These are phyloP conservation scores for Tanacetum coccineum DNA, from an alignment of 129 eudicot species.

Conservation along the genomic window DNA sequence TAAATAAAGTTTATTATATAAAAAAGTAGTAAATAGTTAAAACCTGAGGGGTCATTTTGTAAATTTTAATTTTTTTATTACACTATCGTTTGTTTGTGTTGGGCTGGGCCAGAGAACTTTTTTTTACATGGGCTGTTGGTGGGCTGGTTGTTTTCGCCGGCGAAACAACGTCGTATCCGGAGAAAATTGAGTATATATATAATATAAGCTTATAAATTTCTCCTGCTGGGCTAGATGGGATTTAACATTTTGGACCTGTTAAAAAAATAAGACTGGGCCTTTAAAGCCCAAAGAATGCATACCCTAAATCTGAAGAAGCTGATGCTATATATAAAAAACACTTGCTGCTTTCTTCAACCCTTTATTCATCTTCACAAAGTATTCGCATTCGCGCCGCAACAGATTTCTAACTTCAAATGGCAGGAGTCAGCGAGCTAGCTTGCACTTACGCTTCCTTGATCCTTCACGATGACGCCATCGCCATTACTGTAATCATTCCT, in stretches of 20 bases:
- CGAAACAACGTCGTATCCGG: too few relatives aligned
- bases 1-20: too few relatives aligned
- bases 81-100: too few relatives aligned
- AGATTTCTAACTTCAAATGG: conserved; percentile 40
- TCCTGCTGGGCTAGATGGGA: not conserved
- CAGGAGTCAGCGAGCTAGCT: conserved; percentile 62
- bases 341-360: not conserved
- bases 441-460: conserved; percentile 62
- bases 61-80: too few relatives aligned
- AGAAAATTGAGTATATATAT: too few relatives aligned
- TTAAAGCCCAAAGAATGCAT: conserved; percentile 9
- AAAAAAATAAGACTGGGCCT: not conserved
- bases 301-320: conserved; percentile 33
- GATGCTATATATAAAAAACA: conserved; percentile 13
- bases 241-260: not conserved
- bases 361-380: conserved; percentile 4
- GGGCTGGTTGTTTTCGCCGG: too few relatives aligned
- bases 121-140: too few relatives aligned
- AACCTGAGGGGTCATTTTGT: too few relatives aligned
- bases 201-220: too few relatives aligned
- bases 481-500: conserved; percentile 58
- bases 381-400: conserved; percentile 23
- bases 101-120: too few relatives aligned
- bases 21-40: too few relatives aligned
- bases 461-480: conserved; percentile 71